Percentiles rank a stretch among this genome's conserved stretches.
Evolutionary conservation across 345 rosid genomes (phyloP).

Genomic region (Melaleuca alternifolia): DNA sequence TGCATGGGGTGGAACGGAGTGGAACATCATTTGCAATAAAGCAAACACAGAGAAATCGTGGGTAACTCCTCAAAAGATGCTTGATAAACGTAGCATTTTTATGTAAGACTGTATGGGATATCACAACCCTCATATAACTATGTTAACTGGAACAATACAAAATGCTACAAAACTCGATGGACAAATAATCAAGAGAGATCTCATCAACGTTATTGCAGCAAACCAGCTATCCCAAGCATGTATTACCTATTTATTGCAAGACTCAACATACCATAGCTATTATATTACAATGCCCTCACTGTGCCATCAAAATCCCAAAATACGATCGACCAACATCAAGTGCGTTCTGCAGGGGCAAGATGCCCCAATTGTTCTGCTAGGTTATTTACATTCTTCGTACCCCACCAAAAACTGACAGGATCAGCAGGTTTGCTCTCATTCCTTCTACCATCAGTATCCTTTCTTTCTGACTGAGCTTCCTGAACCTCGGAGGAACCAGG

Average conservation of each 20-base stretch:
- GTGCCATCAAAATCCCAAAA: not conserved
- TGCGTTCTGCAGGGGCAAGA: slow-evolving; percentile 71
- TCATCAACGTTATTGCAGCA: not conserved
- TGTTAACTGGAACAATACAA: not conserved
- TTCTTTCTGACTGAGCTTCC: slow-evolving; percentile 71
- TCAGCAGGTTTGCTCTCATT: slow-evolving; percentile 37
- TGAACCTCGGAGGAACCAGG: slow-evolving; percentile 66
- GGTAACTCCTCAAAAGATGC: not conserved
- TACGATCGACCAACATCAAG: slow-evolving; percentile 14
- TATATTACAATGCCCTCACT: not conserved
- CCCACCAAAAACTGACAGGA: slow-evolving; percentile 61
- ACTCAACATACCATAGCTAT: not conserved
- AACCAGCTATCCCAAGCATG: not conserved
- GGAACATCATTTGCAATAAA: not conserved
- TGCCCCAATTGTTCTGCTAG: slow-evolving; percentile 76
- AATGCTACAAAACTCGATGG: not conserved
- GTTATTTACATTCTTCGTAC: slow-evolving; percentile 50
- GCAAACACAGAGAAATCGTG: not conserved
- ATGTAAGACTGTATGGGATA: not conserved
- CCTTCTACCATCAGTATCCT: slow-evolving; percentile 37
- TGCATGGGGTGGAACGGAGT: not conserved
- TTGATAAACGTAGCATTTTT: not conserved
- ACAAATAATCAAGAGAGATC: not conserved
- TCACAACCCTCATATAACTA: not conserved
- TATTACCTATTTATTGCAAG: not conserved